Evolutionary conservation across 495 filamentous ascomycete genomes (phyloP), one percentile per base, ranked within the genome.

Genomic region (Penicillium steckii): DNA sequence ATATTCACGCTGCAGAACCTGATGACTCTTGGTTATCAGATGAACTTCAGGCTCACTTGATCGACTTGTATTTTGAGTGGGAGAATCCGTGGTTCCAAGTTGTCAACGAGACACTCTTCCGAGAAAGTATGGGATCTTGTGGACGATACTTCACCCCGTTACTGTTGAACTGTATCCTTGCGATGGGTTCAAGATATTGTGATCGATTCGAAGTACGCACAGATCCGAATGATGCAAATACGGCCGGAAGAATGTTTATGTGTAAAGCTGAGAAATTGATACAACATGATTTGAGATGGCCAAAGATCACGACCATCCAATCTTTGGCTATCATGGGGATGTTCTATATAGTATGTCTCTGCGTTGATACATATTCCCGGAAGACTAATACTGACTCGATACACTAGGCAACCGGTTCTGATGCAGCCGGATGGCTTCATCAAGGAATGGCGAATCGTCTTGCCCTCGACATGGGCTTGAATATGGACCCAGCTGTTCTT

Each of bases 231-330:
- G 81, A 89, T 55, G 64, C 81, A 0, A 77, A 76, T 33, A 87
- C 87, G 3, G 80, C 84, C 3, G 89, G 89, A 1, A 83, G 87
- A 45, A 77, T 85, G 53, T 93, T 93, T 65, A 89, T 90, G 56
- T 77, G 75, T 24, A 84, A 87, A 60, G 82, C 84, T 19, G 74
- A 83, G 50, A 69, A 72, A 21, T 67, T 91, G 5, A 72, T 89
- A 8, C 56, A 56, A 9, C 66, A 82, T 38, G 69, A 80, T 25
- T 71, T 89, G 48, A 77, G 83, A 19, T 78, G 81, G 61, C 79
- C 73, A 0, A 70, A 57, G 3, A 67, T 93, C 18, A 93, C 89
- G 6, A 90, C 86, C 3, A 84, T 91, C 32, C 90, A 93, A 66
- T 87, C 89, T 0, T 65, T 93, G 21, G 83, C 85, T 4, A 77